Percentiles rank a stretch among this genome's conserved stretches.
phyloP scores from a whole-genome alignment of 2,329 filamentous ascomycete species.

The Diaporthe batatas region DNA sequence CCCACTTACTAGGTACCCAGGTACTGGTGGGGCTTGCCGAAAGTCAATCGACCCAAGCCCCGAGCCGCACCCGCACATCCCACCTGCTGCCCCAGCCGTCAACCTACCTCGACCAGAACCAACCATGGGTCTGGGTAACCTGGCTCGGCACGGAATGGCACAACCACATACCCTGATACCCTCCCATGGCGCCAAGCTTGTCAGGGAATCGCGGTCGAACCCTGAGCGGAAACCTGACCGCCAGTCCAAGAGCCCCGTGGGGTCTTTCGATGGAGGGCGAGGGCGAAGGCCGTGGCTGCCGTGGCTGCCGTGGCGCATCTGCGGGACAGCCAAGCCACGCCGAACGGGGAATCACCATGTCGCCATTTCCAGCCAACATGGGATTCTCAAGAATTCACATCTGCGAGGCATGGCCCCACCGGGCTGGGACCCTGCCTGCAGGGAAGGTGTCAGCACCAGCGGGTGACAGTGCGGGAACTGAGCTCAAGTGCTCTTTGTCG shows the following conservation, averaged over 20 bases:
- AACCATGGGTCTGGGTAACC: not conserved
- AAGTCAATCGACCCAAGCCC: slow-evolving; percentile 27
- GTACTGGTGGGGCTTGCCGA: slow-evolving; percentile 26
- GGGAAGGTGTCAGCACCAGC: not conserved
- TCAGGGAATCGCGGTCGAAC: not conserved
- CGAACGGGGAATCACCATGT: not conserved
- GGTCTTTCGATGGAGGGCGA: not conserved
- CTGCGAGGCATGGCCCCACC: not conserved
- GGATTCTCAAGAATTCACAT: slow-evolving; percentile 28
- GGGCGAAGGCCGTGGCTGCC: no score
- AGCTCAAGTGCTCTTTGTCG: not conserved
- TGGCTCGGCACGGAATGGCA: not conserved
- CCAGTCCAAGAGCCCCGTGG: slow-evolving; percentile 22
- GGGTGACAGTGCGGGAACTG: not conserved
- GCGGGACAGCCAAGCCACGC: not conserved
- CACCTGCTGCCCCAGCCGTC: slow-evolving; percentile 1
- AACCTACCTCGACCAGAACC: not conserved
- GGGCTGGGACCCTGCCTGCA: not conserved
- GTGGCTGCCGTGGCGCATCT: not conserved
- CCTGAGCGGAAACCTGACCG: slow-evolving; percentile 4
- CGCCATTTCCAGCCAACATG: slow-evolving; percentile 21
- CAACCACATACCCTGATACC: not conserved
- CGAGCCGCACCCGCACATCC: slow-evolving; percentile 23
- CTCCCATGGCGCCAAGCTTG: not conserved
- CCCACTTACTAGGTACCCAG: no score